Conservation (phyloP, 106 monocot species). For the Ottelia alismoides region DNA sequence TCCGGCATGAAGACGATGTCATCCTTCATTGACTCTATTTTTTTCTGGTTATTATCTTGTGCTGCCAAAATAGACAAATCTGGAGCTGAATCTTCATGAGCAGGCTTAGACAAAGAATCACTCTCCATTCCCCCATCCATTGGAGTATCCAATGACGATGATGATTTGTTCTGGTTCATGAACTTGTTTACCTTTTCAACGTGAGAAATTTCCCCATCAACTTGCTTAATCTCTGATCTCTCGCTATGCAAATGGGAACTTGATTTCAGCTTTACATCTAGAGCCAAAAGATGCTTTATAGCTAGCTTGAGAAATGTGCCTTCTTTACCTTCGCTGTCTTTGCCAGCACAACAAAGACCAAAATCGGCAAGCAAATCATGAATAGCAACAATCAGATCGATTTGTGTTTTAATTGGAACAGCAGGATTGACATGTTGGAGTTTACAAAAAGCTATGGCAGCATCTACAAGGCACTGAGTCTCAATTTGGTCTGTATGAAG, state of each 20-base stretch:
- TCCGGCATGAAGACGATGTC: no score
- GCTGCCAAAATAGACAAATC: slow-evolving; percentile 19
- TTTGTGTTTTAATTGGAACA: slow-evolving; percentile 68
- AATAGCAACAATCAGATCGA: slow-evolving; percentile 73
- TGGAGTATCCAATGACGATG: slow-evolving; percentile 15
- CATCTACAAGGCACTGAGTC: slow-evolving; percentile 61
- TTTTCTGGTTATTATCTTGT: slow-evolving; percentile 24
- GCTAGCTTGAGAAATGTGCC: slow-evolving; percentile 88
- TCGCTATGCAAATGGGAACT: slow-evolving; percentile 10
- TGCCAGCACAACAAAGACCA: slow-evolving; percentile 97
- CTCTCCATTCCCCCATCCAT: slow-evolving; percentile 32
- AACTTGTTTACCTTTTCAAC: not conserved
- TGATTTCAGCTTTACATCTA: slow-evolving; percentile 83
- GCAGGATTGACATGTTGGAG: slow-evolving; percentile 78
- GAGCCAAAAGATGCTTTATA: slow-evolving; percentile 85
- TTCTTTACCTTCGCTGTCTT: slow-evolving; percentile 74
- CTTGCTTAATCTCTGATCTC: slow-evolving; percentile 9
- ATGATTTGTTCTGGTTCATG: slow-evolving; percentile 7
- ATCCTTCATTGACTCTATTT: slow-evolving; percentile 11
- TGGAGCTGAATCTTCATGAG: slow-evolving; percentile 1
- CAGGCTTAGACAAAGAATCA: slow-evolving; percentile 3
- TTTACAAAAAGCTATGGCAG: slow-evolving; percentile 81
- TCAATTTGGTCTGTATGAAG: slow-evolving; percentile 47
- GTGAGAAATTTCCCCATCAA: slow-evolving; percentile 4
- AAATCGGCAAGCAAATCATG: slow-evolving; percentile 95